Percentiles rank a stretch among this genome's conserved stretches.
phyloP scores from a whole-genome alignment of 2,329 filamentous ascomycete species.

The Graphilbum fragrans region DNA sequence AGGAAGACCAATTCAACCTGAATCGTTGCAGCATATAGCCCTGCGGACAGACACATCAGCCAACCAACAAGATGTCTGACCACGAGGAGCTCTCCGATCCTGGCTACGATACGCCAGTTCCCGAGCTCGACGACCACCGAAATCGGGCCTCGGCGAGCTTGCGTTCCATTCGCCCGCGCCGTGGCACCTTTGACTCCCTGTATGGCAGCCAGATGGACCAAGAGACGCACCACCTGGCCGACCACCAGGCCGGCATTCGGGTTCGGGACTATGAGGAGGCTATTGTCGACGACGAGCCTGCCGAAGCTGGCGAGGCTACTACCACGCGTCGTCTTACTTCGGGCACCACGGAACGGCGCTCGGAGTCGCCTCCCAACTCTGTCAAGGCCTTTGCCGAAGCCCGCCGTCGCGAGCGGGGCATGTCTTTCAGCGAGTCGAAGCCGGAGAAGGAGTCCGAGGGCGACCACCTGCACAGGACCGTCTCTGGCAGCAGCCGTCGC shows the following conservation, averaged over 20 bases:
- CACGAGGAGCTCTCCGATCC: constrained; percentile 49
- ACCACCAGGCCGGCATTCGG: constrained; percentile 24
- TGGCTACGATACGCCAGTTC: constrained; percentile 61
- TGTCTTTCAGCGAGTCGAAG: constrained; percentile 39
- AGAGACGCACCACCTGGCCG: not conserved
- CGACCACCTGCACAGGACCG: constrained; percentile 53
- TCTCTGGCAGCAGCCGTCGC: constrained; percentile 49
- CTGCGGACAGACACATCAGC: not conserved
- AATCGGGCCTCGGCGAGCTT: constrained; percentile 50
- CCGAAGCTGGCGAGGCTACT: constrained; percentile 25
- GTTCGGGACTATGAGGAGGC: constrained; percentile 82
- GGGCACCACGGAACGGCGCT: constrained; percentile 49
- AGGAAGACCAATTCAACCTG: not conserved
- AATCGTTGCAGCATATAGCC: not conserved
- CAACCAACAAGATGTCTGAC: constrained; percentile 52
- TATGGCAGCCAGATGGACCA: constrained; percentile 28
- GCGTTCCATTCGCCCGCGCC: constrained; percentile 46
- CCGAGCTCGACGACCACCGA: constrained; percentile 81
- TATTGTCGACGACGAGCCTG: constrained; percentile 62
- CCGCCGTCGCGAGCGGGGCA: constrained; percentile 68
- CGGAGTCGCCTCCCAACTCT: constrained; percentile 84
- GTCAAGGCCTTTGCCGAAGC: constrained; percentile 95
- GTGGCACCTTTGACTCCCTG: constrained; percentile 64
- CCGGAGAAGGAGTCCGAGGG: constrained; percentile 22
- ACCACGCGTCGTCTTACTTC: constrained; percentile 44